A percentile compares a stretch with the other conserved stretches of the same genome.
Evolutionary conservation across 73 alveolate genomes (phyloP).

Genomic region (Halteria grandinella): DNA sequence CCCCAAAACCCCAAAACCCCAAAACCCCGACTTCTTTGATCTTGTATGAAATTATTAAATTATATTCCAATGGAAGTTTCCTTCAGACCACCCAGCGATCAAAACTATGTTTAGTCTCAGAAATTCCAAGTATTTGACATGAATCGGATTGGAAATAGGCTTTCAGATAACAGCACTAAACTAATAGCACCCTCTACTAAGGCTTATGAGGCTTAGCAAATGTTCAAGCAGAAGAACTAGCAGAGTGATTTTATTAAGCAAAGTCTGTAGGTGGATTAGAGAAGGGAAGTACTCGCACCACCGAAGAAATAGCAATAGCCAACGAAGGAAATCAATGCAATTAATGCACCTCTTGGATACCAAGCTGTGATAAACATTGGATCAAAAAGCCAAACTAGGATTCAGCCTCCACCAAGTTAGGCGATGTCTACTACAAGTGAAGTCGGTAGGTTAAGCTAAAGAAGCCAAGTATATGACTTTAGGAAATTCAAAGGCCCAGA

Average conservation of each 20-base stretch:
- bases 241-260: slow-evolving; percentile 26
- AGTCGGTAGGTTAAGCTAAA: too few species aligned
- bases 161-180: background rate
- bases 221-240: slow-evolving; percentile 6
- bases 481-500: background rate
- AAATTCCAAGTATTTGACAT: slow-evolving; percentile 16
- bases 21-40: too few species aligned
- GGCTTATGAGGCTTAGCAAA: background rate
- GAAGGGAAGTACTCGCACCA: background rate
- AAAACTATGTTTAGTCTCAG: background rate
- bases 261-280: background rate
- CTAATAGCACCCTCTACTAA: slow-evolving; percentile 28
- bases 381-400: background rate
- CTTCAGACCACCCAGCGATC: slow-evolving; percentile 1
- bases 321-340: background rate
- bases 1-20: too few species aligned
- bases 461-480: slow-evolving; percentile 23
- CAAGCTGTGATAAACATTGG: background rate
- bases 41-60: background rate
- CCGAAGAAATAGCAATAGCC: background rate
- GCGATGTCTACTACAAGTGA: background rate
- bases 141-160: slow-evolving; percentile 1
- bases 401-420: background rate
- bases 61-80: slow-evolving; percentile 31
- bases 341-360: background rate